These are phyloP conservation scores for Metschnikowia similis DNA, from an alignment of 805 yeast species.

Conservation along the genomic window DNA sequence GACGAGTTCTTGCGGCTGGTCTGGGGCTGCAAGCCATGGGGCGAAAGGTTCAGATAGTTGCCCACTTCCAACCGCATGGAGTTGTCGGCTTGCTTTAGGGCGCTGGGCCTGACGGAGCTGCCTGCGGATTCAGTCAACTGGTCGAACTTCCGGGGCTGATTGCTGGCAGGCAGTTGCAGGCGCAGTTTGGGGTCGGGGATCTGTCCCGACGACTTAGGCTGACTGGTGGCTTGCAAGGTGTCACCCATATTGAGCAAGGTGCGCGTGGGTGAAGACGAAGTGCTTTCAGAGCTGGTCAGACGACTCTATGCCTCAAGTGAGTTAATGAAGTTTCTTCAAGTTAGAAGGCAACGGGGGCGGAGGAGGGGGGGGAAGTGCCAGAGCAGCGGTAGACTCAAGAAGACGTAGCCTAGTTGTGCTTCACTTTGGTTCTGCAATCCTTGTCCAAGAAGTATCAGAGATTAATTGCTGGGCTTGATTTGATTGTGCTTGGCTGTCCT, in stretches of 20 bases:
- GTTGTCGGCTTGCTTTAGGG: slow-evolving; percentile 9
- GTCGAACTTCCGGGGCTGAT: slow-evolving; percentile 16
- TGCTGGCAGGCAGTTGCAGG: slow-evolving; percentile 12
- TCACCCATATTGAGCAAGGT: slow-evolving; percentile 12
- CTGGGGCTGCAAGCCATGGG: slow-evolving; percentile 6
- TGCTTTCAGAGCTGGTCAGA: neutral
- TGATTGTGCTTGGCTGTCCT: too few relatives aligned
- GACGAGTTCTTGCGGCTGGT: slow-evolving; percentile 12
- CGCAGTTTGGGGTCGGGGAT: slow-evolving; percentile 7
- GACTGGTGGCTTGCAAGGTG: slow-evolving; percentile 10
- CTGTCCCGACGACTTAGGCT: neutral
- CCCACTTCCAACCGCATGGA: slow-evolving; percentile 8
- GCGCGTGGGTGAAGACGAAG: neutral
- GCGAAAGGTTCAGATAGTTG: slow-evolving; percentile 8
- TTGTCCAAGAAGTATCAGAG: too few relatives aligned
- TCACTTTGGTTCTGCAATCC: too few relatives aligned
- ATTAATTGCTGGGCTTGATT: too few relatives aligned
- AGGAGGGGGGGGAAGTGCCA: too few relatives aligned
- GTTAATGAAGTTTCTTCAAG: too few relatives aligned
- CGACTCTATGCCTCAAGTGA: too few relatives aligned
- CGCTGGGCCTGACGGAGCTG: neutral
- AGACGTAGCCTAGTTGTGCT: too few relatives aligned
- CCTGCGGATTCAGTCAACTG: slow-evolving; percentile 7
- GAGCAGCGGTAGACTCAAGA: too few relatives aligned
- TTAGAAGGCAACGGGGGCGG: too few relatives aligned